Evolutionary conservation across 2,329 filamentous ascomycete genomes (phyloP), one percentile per base, ranked within the genome.

Genomic region (Aureobasidium mangrovei): DNA sequence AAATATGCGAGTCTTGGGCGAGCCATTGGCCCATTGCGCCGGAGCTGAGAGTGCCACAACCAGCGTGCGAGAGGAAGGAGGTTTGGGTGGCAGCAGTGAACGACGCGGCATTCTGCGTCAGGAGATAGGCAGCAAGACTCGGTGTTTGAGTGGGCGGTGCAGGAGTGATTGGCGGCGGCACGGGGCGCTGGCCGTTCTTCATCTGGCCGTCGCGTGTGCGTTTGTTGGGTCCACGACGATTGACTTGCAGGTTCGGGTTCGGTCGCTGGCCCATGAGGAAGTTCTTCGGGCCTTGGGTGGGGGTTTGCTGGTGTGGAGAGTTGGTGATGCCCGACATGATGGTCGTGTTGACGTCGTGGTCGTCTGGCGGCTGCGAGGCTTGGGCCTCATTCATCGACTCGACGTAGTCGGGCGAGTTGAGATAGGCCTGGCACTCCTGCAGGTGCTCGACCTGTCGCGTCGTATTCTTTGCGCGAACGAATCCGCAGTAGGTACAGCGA

Each of bases 1-100:
- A 81, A 68, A 88, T 86, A 56, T 88, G 77, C 7, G 82, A 75
- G 67, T 88, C 85, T 67, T 87, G 85, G 9, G 81, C 79, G 41
- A 89, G 79, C 85, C 85, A 89, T 65, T 77, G 74, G 24, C 78
- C 77, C 8, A 88, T 72, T 1, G 74, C 69, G 0, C 72, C 63
- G 46, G 80, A 80, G 18, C 78, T 71, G 18, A 86, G 71, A 0
- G 75, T 78, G 26, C 85, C 85, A 54, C 75, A 73, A 10, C 84
- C 84, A 4, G 85, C 84, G 45, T 80, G 75, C 8, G 72, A 74
- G 49, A 89, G 79, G 69, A 89, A 88, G 0, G 80, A 74, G 53
- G 82, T 77, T 57, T 84, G 81, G 0, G 84, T 88, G 8, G 85
- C 83, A 29, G 69, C 67, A 3, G 67, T 70, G 65, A 80, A 80